Evolutionary conservation across 2,329 filamentous ascomycete genomes (phyloP).

Genomic region (Amesomyces nigricolor): DNA sequence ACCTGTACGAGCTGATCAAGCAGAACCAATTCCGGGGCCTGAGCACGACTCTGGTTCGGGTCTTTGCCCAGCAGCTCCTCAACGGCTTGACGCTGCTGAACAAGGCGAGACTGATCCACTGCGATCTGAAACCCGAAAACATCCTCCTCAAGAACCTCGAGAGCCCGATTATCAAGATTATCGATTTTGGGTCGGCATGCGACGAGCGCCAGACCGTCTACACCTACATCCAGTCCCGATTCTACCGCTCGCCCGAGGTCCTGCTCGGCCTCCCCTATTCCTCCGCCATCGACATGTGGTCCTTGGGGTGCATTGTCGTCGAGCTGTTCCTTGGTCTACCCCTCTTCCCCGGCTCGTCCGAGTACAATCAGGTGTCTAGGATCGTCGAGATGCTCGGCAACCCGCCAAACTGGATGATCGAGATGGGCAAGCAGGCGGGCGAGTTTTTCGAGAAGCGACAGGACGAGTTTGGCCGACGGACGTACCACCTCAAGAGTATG

Average conservation of each 20-base stretch:
- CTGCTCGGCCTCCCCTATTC: conserved; percentile 94
- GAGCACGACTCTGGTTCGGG: conserved; percentile 92
- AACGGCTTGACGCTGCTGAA: conserved; percentile 89
- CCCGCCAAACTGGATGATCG: conserved; percentile 97
- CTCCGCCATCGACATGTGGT: conserved; percentile 99
- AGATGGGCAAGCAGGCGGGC: conserved; percentile 95
- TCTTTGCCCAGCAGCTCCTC: conserved; percentile 93
- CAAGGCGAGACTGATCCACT: conserved; percentile 95
- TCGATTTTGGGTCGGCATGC: conserved; percentile 97
- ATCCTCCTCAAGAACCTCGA: conserved; percentile 97
- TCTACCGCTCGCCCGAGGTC: conserved; percentile 96
- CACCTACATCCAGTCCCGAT: conserved; percentile 97
- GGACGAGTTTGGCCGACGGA: conserved; percentile 88
- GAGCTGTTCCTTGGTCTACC: conserved; percentile 93
- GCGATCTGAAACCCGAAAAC: conserved; percentile 96
- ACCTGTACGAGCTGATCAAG: conserved; percentile 97
- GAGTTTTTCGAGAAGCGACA: conserved; percentile 93
- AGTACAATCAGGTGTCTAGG: conserved; percentile 96
- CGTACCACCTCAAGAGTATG: conserved; percentile 91
- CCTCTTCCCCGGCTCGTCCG: conserved; percentile 91
- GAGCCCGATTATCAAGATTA: conserved; percentile 99
- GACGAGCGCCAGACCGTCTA: conserved; percentile 98
- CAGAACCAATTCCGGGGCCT: conserved; percentile 98
- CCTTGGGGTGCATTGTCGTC: conserved; percentile 93
- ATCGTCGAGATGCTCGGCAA: conserved; percentile 98